Evolutionary conservation across 169 alveolate genomes (phyloP), one percentile per base, ranked within the genome.

Genomic region (Eimeria tenella): DNA sequence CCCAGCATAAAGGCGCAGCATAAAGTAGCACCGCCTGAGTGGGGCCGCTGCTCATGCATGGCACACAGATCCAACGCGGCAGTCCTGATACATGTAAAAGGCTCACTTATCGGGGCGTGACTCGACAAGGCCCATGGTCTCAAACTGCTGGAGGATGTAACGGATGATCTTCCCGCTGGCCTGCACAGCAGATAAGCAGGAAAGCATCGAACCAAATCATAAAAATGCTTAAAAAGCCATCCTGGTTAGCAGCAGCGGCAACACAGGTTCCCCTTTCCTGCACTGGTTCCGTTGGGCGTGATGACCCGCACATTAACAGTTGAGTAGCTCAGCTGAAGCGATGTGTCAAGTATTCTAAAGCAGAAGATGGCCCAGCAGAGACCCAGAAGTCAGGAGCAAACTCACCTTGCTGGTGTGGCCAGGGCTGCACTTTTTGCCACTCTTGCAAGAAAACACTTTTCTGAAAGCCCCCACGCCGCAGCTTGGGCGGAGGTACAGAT

Each of bases 121-220:
- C 91, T 98, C 99, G 75, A 99, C 98, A 90, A 98, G 97, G 56
- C 99, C 99, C 95, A 98, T 95, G 71, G 98, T 96, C 97, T 98
- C 99, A 73, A 98, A 96, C 96, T 98, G 98, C 95, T 98, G 97
- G 56, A 98, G 98, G 95, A 98, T 98, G 94, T 98, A 98, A 91
- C 99, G 98, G 93, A 98, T 97, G 94, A 98, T 97, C 96, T 99
- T 99, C 93, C 99, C 99, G 25, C 99, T 97, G 65, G 99, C 99
- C 65, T 96, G 95, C 42, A 31, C 42, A 21, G 60, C 83, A 73
- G 31, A 73, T 3, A 49, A 11, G 2, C 83, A 49, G 62, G 60
- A 58, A 73, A 8, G 31, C 42, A 31, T 31, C 42, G 42, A 31
- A 2, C 42, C 42, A 31, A 31, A 2, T 31, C 42, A 31, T 31